These are phyloP conservation scores for Phtheirospermum japonicum DNA, from an alignment of 257 asterid genomes.

Conservation along the genomic window DNA sequence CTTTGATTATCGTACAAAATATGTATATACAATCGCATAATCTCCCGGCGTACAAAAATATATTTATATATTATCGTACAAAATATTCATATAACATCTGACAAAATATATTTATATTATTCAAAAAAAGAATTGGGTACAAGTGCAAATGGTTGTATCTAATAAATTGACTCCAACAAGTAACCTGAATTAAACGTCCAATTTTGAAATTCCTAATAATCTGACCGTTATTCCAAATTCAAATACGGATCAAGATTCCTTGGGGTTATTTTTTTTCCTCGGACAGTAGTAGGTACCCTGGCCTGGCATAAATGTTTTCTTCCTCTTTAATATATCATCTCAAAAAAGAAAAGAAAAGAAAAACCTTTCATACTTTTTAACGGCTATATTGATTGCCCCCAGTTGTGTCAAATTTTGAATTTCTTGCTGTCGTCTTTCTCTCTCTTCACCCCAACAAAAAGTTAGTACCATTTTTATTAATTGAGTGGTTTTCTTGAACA, in stretches of 20 bases:
- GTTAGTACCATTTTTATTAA: conserved; percentile 33
- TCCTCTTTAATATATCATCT: neutral
- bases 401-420: conserved; percentile 57
- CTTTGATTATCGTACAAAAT: no score
- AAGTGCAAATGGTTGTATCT: no score
- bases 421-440: conserved; percentile 30
- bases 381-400: conserved; percentile 58
- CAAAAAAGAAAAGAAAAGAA: neutral
- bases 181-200: no score
- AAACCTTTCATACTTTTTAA: conserved; percentile 28
- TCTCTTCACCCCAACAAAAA: conserved; percentile 31
- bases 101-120: no score
- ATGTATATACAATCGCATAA: no score
- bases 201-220: conserved; percentile 27
- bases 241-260: conserved; percentile 48
- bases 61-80: no score
- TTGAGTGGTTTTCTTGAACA: conserved; percentile 50
- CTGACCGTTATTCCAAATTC: conserved; percentile 43
- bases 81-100: no score
- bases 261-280: neutral
- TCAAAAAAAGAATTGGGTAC: no score
- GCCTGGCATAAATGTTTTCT: conserved; percentile 37
- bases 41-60: no score
- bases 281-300: conserved; percentile 33
- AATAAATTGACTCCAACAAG: conserved; percentile 30